Evolutionary conservation across 805 yeast genomes (phyloP), one percentile per base, ranked within the genome.

Genomic region (Nakazawaea holstii): DNA sequence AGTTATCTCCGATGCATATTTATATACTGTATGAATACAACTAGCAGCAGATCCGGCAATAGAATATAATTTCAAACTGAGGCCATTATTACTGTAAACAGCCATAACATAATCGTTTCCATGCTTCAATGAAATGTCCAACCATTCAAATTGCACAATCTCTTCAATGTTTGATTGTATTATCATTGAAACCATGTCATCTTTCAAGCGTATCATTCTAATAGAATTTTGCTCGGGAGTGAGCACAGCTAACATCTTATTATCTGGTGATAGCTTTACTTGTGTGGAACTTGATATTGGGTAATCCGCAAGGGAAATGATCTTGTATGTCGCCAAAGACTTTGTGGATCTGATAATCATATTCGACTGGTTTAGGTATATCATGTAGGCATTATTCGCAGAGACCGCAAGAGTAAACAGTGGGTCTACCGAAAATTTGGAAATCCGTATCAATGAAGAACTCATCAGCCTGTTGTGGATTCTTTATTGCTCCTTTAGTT

Each of bases 141-240:
- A 29, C 49, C 49, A 46, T 32, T 46, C 43, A 10, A 46, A 30
- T 8, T 36, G 10, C n/a, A 24, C 41, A 10, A 46, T 35, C 17
- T 46, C 38, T 32, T 46, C 49, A 4, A 46, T 14, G 11, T 10
- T 26, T 10, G 41, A 28, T 13, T 40, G 49, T 11, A 9, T 20
- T 10, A 46, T 29, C 4, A 13, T 13, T 13, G 17, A 17, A 8
- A 28, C 38, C 10, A n/a, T 17, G 11, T 41, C 41, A 20, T 29
- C 27, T 11, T 39, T 35, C n/a, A 45, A 35, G 9, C 30, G 14
- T 5, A 39, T 17, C 1, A 45, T 6, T 11, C 20, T 26, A 6
- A 45, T 32, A 8, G 37, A 5, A 26, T 39, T 44, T 9, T 15
- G 27, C 11, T 10, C 30, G 26, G 10, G 9, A 14, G 11, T 4